Percentiles rank a stretch among this genome's conserved stretches.
These are phyloP conservation scores for Magnusiomyces starmeri DNA, from an alignment of 1,139 yeast genomes.

Conservation along the genomic window DNA sequence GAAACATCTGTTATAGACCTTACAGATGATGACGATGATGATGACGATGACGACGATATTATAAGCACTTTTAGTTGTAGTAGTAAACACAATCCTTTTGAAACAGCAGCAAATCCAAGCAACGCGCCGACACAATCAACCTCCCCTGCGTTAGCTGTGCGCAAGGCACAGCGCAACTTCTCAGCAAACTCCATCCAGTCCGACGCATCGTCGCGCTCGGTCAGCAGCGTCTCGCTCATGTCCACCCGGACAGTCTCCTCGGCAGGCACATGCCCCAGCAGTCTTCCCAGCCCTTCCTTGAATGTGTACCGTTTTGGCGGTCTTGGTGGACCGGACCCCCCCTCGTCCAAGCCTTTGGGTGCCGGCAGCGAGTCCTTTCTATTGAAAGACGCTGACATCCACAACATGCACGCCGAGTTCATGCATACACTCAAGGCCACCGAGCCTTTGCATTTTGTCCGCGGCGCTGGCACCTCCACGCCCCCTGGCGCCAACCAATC, in stretches of 20 bases:
- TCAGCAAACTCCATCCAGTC: not conserved
- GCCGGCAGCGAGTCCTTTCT: not conserved
- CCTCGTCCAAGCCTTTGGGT: not conserved
- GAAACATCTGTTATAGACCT: not conserved
- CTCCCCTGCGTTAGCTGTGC: not conserved
- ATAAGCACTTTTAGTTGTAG: not conserved
- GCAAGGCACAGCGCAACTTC: not conserved
- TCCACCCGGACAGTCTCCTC: not conserved
- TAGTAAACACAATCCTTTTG: not conserved
- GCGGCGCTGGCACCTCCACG: not conserved
- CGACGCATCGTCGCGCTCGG: not conserved
- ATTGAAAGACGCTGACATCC: not conserved
- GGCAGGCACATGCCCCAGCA: not conserved
- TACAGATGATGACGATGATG: not conserved
- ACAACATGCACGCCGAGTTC: not conserved
- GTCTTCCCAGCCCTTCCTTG: not conserved
- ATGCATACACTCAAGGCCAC: not conserved
- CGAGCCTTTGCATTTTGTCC: conserved; percentile 3
- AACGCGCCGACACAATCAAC: no score
- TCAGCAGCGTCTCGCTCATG: not conserved
- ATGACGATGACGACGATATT: not conserved
- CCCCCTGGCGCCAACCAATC: not conserved
- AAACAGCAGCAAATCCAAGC: not conserved
- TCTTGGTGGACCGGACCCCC: not conserved
- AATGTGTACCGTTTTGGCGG: not conserved